Conservation (phyloP, 169 alveolate genomes). For the Plasmodium relictum region DNA sequence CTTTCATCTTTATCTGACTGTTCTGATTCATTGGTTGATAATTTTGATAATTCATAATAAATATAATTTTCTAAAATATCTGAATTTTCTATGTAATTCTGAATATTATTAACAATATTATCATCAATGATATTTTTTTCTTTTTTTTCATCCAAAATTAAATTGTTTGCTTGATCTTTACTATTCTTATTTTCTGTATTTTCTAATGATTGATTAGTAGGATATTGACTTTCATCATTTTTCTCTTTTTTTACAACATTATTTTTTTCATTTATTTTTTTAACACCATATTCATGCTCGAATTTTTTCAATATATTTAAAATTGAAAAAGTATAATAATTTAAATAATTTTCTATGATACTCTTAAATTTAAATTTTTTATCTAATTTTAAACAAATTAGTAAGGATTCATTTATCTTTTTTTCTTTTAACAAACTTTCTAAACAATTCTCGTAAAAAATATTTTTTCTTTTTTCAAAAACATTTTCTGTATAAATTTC, state of each 20-base stretch:
- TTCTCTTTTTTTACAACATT: constrained; percentile 5
- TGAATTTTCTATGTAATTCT: constrained; percentile 62
- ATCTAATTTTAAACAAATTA: constrained; percentile 65
- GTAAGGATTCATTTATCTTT: constrained; percentile 63
- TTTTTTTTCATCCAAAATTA: background rate
- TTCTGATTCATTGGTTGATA: background rate
- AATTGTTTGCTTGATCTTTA: background rate
- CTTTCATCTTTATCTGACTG: background rate
- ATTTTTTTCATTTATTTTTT: constrained; percentile 14
- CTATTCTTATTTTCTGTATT: background rate
- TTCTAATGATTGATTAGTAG: background rate
- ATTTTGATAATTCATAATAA: constrained; percentile 20
- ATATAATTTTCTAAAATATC: constrained; percentile 65
- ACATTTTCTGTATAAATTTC: constrained; percentile 33
- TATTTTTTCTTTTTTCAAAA: constrained; percentile 23
- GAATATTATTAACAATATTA: constrained; percentile 21
- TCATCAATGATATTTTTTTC: constrained; percentile 14
- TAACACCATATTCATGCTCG: constrained; percentile 61
- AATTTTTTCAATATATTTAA: constrained; percentile 50
- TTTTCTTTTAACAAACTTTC: constrained; percentile 67
- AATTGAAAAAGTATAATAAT: constrained; percentile 62
- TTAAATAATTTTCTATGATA: constrained; percentile 71
- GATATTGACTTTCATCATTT: background rate
- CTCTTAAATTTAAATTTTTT: constrained; percentile 72
- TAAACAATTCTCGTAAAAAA: constrained; percentile 58